Base-by-base conservation (phyloP, 805 yeast genomes). In the Zygosaccharomyces siamensis region DNA sequence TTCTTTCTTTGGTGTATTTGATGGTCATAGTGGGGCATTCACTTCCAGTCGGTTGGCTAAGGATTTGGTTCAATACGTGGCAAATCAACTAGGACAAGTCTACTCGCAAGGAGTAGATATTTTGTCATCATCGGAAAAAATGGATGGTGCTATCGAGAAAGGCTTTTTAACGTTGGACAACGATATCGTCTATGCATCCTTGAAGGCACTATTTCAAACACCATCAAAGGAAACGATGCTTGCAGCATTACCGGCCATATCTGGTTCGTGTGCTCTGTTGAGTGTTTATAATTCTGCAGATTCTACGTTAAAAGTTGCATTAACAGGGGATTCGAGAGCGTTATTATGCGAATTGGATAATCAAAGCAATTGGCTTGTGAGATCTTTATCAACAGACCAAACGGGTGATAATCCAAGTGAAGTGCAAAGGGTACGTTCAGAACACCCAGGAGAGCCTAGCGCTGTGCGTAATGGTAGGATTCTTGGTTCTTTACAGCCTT, bases 21-120 rank as follows among this genome's bases (percentile, higher is more conserved):
- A 93, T 67, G 99, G 99, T 10, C 99, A 93, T 68, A 89, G 96
- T 3, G 99, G 99, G 20, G 89, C 95, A 82, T 86, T 87, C 55
- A 93, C 99, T 1, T 81, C 92, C 48, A 78, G 86, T n/a, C 87
- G 83, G 64, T 75, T 93, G 52, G 76, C 95, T 52, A 93, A 89
- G 55, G 81, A 81, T 55, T 73, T 93, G 55, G 81, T 93, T 26
- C 80, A 80, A 48, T 79, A 77, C 56, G 93, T 93, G n/a, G 79
- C 89, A 7, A 73, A 75, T 27, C 95, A 89, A 59, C 72, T 92
- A 47, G 85, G 86, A 39, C 76, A 80, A 7, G 79, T 78, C 16
- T 83, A 78, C 68, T 42, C 50, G 40, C 46, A 52, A 20, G 54
- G 54, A 6, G 30, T 36, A 18, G 54, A 45, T n/a, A 31, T 40